Conservation (phyloP, 176 grass and related monocot species). For the Aegilops tauschii region DNA sequence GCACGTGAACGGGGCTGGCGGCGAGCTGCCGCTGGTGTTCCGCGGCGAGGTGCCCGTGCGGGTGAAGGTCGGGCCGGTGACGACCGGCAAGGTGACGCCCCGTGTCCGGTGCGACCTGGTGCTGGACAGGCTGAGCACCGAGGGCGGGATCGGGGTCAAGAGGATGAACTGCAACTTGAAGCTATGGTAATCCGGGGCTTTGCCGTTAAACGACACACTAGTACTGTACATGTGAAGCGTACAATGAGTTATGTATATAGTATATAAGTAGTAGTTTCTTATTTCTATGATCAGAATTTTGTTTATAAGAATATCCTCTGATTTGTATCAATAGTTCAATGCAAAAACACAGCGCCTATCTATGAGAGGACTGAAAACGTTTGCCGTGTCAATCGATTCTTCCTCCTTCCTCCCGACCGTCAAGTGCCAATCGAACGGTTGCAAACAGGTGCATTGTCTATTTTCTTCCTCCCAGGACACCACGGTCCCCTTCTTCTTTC, state of each 20-base stretch:
- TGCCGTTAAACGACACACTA: not conserved
- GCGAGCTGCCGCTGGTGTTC: slow-evolving; percentile 38
- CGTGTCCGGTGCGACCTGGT: slow-evolving; percentile 35
- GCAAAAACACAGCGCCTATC: too few species aligned
- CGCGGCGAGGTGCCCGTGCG: slow-evolving; percentile 40
- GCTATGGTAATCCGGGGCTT: slow-evolving; percentile 10
- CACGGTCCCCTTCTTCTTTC: too few species aligned
- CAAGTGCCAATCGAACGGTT: too few species aligned
- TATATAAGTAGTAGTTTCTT: too few species aligned
- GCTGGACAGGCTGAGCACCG: slow-evolving; percentile 34
- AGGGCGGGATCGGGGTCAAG: slow-evolving; percentile 32
- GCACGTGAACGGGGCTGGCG: slow-evolving; percentile 5
- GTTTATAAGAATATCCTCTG: too few species aligned
- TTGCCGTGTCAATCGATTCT: too few species aligned
- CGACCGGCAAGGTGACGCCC: slow-evolving; percentile 32
- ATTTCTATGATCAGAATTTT: too few species aligned
- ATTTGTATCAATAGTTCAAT: too few species aligned
- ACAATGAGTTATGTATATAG: not conserved
- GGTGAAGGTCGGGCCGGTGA: slow-evolving; percentile 26
- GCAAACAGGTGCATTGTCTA: too few species aligned
- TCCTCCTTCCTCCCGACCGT: too few species aligned
- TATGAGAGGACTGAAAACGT: too few species aligned
- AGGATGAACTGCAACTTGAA: slow-evolving; percentile 45
- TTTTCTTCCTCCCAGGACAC: too few species aligned
- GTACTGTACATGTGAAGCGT: not conserved